Evolutionary conservation across 768 basidiomycete genomes (phyloP).

Genomic region (Kwoniella sp.): DNA sequence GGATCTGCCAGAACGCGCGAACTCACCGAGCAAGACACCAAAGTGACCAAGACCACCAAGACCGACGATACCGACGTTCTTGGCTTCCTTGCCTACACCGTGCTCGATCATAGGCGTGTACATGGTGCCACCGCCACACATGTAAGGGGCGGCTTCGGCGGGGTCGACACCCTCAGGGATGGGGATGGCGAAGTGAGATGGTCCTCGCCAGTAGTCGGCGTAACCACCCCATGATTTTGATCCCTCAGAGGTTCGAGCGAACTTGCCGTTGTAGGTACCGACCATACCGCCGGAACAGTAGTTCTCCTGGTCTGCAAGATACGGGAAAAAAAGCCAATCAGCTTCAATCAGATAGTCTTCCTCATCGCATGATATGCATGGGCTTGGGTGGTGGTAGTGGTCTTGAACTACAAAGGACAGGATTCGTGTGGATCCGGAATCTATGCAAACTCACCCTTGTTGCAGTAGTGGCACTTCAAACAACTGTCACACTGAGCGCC

Average conservation of each 20-base stretch:
- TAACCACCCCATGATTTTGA: slow-evolving; percentile 50
- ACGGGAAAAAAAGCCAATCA: no score
- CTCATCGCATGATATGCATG: no score
- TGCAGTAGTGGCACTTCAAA: slow-evolving; percentile 60
- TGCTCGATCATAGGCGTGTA: slow-evolving; percentile 46
- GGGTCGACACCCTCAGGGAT: slow-evolving; percentile 66
- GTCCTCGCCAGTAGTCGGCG: slow-evolving; percentile 51
- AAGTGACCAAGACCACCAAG: slow-evolving; percentile 45
- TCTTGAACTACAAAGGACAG: no score
- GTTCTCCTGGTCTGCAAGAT: slow-evolving; percentile 29
- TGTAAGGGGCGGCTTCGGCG: slow-evolving; percentile 50
- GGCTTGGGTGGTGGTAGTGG: no score
- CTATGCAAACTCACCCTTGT: slow-evolving; percentile 55
- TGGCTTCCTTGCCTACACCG: slow-evolving; percentile 49
- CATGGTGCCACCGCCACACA: slow-evolving; percentile 52
- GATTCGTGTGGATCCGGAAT: no score
- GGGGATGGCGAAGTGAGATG: slow-evolving; percentile 63
- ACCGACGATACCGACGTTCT: slow-evolving; percentile 53
- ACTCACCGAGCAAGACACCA: slow-evolving; percentile 16
- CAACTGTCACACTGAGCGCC: slow-evolving; percentile 63
- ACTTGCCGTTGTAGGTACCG: slow-evolving; percentile 47
- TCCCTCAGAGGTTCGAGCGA: slow-evolving; percentile 36
- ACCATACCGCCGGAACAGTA: slow-evolving; percentile 33
- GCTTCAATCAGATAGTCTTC: no score
- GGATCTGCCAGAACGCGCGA: slow-evolving; percentile 6